Evolutionary conservation across 176 grass and related monocot species (phyloP).

Genomic region (Olyra latifolia): DNA sequence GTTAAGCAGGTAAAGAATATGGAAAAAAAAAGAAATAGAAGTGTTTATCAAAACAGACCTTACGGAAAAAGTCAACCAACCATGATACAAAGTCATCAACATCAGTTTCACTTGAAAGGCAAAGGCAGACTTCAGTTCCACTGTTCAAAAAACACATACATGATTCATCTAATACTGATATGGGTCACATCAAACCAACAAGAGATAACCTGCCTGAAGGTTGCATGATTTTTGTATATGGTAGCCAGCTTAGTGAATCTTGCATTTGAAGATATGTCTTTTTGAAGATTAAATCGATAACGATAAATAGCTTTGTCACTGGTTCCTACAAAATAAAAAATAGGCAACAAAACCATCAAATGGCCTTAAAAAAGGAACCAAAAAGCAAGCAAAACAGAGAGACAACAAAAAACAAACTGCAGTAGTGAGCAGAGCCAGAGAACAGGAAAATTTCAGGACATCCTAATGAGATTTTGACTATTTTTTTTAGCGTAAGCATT

Average conservation of each 20-base stretch:
- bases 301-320: slow-evolving; percentile 54
- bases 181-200: slow-evolving; percentile 26
- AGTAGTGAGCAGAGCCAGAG: background rate
- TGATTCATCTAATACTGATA: background rate
- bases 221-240: slow-evolving; percentile 51
- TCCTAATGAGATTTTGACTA: background rate
- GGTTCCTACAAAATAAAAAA: slow-evolving; percentile 40
- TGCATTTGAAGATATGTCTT: slow-evolving; percentile 51
- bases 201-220: slow-evolving; percentile 58
- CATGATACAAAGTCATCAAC: slow-evolving; percentile 53
- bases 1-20: background rate
- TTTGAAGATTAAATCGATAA: slow-evolving; percentile 55
- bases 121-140: slow-evolving; percentile 74
- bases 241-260: slow-evolving; percentile 58
- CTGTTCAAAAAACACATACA: slow-evolving; percentile 34
- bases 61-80: slow-evolving; percentile 48
- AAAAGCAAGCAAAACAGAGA: background rate
- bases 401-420: background rate
- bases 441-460: background rate
- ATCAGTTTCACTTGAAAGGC: slow-evolving; percentile 51
- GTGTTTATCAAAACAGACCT: slow-evolving; percentile 40
- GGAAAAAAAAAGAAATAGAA: background rate
- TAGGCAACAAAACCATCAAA: slow-evolving; percentile 24
- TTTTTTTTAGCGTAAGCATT: background rate
- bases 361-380: background rate